Evolutionary conservation across 805 yeast genomes (phyloP).

Genomic region (Barnettozyma sp.): DNA sequence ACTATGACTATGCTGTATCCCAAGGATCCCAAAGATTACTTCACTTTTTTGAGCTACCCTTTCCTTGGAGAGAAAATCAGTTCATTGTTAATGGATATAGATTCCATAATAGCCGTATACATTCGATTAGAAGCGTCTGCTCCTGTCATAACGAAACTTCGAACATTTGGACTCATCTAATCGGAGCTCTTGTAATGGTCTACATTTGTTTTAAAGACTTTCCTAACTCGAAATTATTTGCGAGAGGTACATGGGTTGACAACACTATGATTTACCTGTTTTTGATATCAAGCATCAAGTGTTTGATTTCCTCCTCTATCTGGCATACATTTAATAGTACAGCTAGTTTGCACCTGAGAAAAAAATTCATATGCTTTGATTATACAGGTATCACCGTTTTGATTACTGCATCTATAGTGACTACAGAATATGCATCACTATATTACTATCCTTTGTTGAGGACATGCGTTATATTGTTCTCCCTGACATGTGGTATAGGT

Average conservation of each 20-base stretch:
- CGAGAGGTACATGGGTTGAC: slow-evolving; percentile 33
- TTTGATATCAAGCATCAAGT: slow-evolving; percentile 64
- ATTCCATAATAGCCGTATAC: slow-evolving; percentile 57
- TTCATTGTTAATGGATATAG: slow-evolving; percentile 81
- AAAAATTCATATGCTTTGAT: slow-evolving; percentile 86
- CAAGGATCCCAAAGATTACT: slow-evolving; percentile 43
- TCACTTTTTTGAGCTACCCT: slow-evolving; percentile 82
- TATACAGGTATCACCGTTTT: slow-evolving; percentile 90
- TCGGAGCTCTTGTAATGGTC: slow-evolving; percentile 56
- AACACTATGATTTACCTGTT: slow-evolving; percentile 55
- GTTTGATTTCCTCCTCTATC: slow-evolving; percentile 68
- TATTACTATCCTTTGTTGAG: slow-evolving; percentile 48
- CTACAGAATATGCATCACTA: slow-evolving; percentile 77
- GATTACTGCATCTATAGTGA: slow-evolving; percentile 81
- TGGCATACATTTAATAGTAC: slow-evolving; percentile 93
- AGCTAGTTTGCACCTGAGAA: slow-evolving; percentile 52
- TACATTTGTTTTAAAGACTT: slow-evolving; percentile 53
- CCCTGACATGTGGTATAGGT: slow-evolving; percentile 56
- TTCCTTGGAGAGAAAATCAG: slow-evolving; percentile 89
- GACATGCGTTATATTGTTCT: slow-evolving; percentile 48
- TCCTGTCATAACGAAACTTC: slow-evolving; percentile 77
- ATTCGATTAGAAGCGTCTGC: slow-evolving; percentile 55
- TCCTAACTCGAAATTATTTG: slow-evolving; percentile 52
- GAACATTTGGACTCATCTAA: slow-evolving; percentile 88
- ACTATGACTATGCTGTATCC: slow-evolving; percentile 39